phyloP scores from a whole-genome alignment of 148 eudicot species.

The Nyssa sinensis region DNA sequence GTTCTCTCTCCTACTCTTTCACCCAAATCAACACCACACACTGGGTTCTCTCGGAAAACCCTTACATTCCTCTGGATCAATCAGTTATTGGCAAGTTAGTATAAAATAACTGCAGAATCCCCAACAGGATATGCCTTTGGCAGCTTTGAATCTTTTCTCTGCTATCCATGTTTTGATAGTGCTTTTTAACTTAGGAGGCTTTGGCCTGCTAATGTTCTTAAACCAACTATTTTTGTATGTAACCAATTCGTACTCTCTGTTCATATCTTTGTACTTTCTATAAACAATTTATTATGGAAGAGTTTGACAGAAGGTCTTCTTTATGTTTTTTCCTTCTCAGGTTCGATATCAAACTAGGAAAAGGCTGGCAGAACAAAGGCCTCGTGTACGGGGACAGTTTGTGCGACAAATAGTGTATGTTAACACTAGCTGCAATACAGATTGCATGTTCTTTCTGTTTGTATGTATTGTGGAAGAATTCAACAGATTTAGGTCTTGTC shows the following conservation, averaged over 20 bases:
- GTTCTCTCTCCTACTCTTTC: too few relatives aligned
- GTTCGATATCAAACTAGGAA: constrained; percentile 65
- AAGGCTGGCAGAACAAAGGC: constrained; percentile 60
- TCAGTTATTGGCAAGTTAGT: background rate
- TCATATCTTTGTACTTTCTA: background rate
- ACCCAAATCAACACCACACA: background rate
- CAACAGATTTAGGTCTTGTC: background rate
- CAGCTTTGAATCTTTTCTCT: background rate
- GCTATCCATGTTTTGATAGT: background rate
- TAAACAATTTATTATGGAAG: background rate
- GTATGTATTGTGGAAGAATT: background rate
- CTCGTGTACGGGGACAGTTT: constrained; percentile 63
- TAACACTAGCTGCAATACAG: background rate
- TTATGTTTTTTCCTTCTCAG: constrained; percentile 19
- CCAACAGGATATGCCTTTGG: background rate
- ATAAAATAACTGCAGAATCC: background rate
- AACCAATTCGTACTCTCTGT: background rate
- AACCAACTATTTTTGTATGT: background rate
- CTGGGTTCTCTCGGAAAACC: background rate
- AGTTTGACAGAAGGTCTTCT: background rate
- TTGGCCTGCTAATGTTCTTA: background rate
- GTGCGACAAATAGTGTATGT: constrained; percentile 38
- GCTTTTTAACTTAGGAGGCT: background rate
- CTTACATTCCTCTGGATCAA: too few relatives aligned
- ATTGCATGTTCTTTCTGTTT: background rate